Evolutionary conservation across 1,284 basidiomycete species (phyloP).

Genomic region (Clitocybe nebularis): DNA sequence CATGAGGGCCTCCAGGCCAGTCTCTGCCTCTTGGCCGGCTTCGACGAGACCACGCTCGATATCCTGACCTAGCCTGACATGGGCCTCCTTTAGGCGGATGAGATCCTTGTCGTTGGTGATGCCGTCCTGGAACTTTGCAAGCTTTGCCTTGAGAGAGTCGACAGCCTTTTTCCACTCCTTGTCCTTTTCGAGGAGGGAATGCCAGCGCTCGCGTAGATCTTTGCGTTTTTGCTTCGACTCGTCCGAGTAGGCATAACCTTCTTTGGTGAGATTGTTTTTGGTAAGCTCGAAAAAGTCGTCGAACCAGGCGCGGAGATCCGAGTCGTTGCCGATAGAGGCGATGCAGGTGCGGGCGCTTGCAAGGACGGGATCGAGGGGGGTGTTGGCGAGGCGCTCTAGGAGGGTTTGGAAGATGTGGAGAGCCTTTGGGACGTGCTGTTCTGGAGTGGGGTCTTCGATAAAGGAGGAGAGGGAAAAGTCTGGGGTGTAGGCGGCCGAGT

Average conservation of each 20-base stretch:
- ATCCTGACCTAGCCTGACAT: slow-evolving; percentile 42
- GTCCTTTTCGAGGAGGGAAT: slow-evolving; percentile 39
- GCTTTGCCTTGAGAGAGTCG: slow-evolving; percentile 38
- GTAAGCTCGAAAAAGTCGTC: slow-evolving; percentile 44
- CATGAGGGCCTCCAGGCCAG: slow-evolving; percentile 44
- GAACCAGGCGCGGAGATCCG: slow-evolving; percentile 40
- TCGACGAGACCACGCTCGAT: slow-evolving; percentile 42
- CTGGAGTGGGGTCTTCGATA: slow-evolving; percentile 50
- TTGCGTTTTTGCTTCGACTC: slow-evolving; percentile 38
- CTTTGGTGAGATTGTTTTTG: slow-evolving; percentile 41
- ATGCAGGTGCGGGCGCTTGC: slow-evolving; percentile 33
- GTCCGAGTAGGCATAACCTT: slow-evolving; percentile 48
- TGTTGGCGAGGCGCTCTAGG: slow-evolving; percentile 41
- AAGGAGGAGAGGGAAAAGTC: slow-evolving; percentile 48
- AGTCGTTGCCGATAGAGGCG: slow-evolving; percentile 42
- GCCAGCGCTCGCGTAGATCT: slow-evolving; percentile 47
- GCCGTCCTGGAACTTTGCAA: slow-evolving; percentile 38
- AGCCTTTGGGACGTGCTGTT: slow-evolving; percentile 45
- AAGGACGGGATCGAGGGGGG: slow-evolving; percentile 37
- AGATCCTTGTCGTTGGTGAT: slow-evolving; percentile 48
- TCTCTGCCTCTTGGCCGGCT: slow-evolving; percentile 30
- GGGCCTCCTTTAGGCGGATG: slow-evolving; percentile 39
- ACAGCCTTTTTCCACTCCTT: slow-evolving; percentile 52
- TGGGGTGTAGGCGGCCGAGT: slow-evolving; percentile 34
- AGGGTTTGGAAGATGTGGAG: slow-evolving; percentile 37